These are phyloP conservation scores for Luvunga scandens DNA, from an alignment of 345 rosid genomes.

Conservation along the genomic window DNA sequence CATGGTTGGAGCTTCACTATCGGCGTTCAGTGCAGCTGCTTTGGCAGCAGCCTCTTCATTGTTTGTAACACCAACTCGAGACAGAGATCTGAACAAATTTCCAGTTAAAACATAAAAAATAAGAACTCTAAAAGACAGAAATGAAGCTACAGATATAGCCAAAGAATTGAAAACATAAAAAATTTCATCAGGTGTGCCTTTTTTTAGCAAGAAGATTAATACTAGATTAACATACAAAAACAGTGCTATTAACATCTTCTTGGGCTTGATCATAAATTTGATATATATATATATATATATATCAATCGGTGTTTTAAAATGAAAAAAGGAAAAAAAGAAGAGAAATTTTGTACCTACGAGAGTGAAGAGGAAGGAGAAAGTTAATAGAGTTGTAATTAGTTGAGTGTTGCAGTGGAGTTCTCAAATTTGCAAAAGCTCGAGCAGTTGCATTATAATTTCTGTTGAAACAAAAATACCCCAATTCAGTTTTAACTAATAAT, in stretches of 20 bases:
- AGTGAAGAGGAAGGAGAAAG: slow-evolving; percentile 30
- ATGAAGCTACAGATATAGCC: background rate
- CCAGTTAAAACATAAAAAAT: background rate
- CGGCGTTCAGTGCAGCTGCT: slow-evolving; percentile 60
- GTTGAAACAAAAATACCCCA: slow-evolving; percentile 26
- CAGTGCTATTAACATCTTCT: background rate
- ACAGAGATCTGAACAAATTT: slow-evolving; percentile 40
- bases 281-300: too few species aligned
- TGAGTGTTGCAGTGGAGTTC: slow-evolving; percentile 21
- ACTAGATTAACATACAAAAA: too few species aligned
- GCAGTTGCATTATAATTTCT: slow-evolving; percentile 40
- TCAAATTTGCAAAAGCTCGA: slow-evolving; percentile 28
- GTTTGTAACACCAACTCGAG: slow-evolving; percentile 45
- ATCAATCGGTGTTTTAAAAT: too few species aligned
- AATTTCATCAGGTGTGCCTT: background rate
- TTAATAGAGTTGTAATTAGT: slow-evolving; percentile 19
- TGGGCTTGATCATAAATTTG: too few species aligned
- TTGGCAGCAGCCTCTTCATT: slow-evolving; percentile 81
- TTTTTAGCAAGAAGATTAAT: too few species aligned
- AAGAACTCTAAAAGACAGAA: background rate
- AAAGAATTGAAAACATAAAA: background rate
- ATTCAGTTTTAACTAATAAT: background rate
- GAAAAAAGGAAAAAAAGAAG: background rate
- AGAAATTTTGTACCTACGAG: slow-evolving; percentile 36
- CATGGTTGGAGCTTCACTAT: slow-evolving; percentile 85